phyloP scores from a whole-genome alignment of 768 basidiomycete species.

The Pholiota microspora region DNA sequence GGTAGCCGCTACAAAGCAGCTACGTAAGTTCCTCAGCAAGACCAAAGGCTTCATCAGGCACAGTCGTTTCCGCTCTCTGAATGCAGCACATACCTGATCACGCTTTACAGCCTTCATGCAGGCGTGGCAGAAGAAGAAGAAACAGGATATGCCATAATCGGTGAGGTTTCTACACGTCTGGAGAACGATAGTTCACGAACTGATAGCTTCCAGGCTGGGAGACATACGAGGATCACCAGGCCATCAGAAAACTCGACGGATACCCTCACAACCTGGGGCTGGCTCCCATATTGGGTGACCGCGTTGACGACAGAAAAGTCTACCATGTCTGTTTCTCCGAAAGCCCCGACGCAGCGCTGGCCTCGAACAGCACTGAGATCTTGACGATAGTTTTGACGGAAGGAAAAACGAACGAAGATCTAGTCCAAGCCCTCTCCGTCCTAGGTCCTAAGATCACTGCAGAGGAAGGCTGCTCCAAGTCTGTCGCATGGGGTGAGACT shows the following conservation, averaged over 20 bases:
- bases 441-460: neutral
- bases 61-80: no score
- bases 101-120: no score
- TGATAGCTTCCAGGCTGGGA: no score
- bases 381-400: conserved; percentile 9
- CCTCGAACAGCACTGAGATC: conserved; percentile 13
- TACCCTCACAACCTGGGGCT: no score
- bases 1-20: no score
- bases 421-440: neutral
- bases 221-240: no score
- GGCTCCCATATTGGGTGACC: neutral
- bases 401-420: conserved; percentile 11
- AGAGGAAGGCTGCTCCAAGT: conserved; percentile 1
- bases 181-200: no score
- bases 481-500: conserved; percentile 12
- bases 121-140: no score
- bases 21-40: neutral
- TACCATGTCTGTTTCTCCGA: conserved; percentile 11
- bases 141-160: no score
- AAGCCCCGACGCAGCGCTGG: conserved; percentile 6
- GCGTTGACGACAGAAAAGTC: neutral
- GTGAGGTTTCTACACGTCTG: no score
- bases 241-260: no score
- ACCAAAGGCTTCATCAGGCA: no score
- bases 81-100: neutral